Evolutionary conservation across 192 early-diverging fungal species (phyloP), one percentile per base, ranked within the genome.

Genomic region (Coemansia sp.): DNA sequence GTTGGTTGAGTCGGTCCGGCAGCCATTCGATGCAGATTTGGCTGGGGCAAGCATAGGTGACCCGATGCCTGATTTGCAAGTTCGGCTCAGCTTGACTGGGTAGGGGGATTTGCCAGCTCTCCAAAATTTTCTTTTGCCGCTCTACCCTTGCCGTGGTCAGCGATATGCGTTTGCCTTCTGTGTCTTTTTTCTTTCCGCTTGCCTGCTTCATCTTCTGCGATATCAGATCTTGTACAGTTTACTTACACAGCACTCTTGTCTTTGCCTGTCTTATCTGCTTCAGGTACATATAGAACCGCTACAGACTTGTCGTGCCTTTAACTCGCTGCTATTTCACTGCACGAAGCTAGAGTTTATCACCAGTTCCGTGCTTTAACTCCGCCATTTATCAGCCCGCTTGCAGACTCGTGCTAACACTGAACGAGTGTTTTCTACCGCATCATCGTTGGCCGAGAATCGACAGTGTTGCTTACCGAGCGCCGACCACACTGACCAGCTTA

Each of bases 71-170:
- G 48, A 61, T 26, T 61, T 38, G 47, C 50, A 51, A 31, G 36
- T 51, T 51, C 60, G 60, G 60, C 60, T 61, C 60, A 61, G 60
- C 60, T 61, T 61, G 28, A 34, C 11, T 28, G 52, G 52, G 12
- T 28, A 25, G 59, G 42, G 60, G 60, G 60, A 50, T 47, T 50
- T 31, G 48, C 48, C 31, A 15, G 60, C 49, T 51, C 46, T 51
- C 60, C 60, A 61, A 61, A 61, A 61, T 37, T 61, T 61, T 61
- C 46, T 59, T 42, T n/a, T 37, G 14, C 38, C 58, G 23, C 28
- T 15, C 47, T 48, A 20, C 47, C 47, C 47, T 18, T 48, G 17
- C 17, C 21, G 47, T 20, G 47, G 47, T 20, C 17, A 17, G 47
- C 18, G 18, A 48, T 48, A 20, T 48, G 47, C 12, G 18, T 48